Base-by-base conservation (phyloP, 805 yeast genomes). In the Starmerella geochares region DNA sequence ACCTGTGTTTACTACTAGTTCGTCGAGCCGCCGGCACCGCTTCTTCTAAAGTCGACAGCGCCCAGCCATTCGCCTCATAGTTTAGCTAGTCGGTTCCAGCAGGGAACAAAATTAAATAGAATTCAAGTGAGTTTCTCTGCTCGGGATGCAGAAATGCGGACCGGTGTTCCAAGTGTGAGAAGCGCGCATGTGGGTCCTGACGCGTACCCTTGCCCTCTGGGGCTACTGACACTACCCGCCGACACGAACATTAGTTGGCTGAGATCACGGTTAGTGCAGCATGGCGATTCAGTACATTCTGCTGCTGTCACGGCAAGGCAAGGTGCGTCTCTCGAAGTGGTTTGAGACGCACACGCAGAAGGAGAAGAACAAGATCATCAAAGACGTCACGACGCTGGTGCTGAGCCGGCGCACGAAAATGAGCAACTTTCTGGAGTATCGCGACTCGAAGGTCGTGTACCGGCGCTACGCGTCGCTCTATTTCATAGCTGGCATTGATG, bases 311-410 rank as follows among this genome's bases (percentile, higher is more conserved):
- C 78, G 96, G 58, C 98, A 92, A 65, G 99, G 98, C 25, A 92
- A 90, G 66, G 87, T 87, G 28, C 75, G 99, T 59, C 75, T 94
- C 31, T 78, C 94, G 32, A 88, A 88, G 69, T 92, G 99, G 99
- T 92, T 86, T 65, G 75, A 76, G 47, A 79, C 96, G 27, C 71
- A 81, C 42, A 74, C 83, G n/a, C 83, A 82, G 59, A 86, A 85
- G 63, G 96, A 87, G 58, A 87, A 88, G 68, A 72, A 81, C 47
- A 83, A 84, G 66, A 79, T 87, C 50, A 80, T 84, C 46, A 77
- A 86, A 59, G 97, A 92, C 60, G 74, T 92, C 50, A 81, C 95
- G 8, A 86, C 96, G 2, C 69, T 86, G 36, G 85, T 92, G 23
- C 76, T 94, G 40, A 74, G 86, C 11, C 75, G 99, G 54, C 77